phyloP scores from a whole-genome alignment of 768 basidiomycete genomes.

The Dacryopinax spathularia region DNA sequence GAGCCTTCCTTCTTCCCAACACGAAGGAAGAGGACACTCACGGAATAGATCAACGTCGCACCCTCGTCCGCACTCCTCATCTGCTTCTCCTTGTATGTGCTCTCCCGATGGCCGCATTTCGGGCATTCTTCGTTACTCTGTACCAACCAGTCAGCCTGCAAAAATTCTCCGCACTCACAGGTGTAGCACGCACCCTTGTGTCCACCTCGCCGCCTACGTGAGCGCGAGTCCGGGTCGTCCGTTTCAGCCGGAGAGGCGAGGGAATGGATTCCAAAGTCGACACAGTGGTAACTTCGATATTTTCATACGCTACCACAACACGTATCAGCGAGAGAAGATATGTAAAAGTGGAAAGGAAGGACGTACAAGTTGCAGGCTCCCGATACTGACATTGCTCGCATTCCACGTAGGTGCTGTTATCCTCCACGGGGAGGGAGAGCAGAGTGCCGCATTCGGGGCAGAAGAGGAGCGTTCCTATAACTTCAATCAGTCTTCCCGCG shows the following conservation, averaged over 20 bases:
- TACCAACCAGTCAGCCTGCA: too few species aligned
- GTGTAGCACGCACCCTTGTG: slow-evolving; percentile 38
- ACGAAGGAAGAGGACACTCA: slow-evolving; percentile 27
- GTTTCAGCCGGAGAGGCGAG: slow-evolving; percentile 67
- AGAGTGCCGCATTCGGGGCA: slow-evolving; percentile 88
- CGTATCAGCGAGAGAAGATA: background rate
- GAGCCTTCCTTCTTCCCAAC: background rate
- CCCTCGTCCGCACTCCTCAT: slow-evolving; percentile 88
- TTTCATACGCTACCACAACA: slow-evolving; percentile 61
- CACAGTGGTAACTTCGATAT: slow-evolving; percentile 73
- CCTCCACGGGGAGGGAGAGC: slow-evolving; percentile 66
- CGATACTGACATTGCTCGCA: slow-evolving; percentile 83
- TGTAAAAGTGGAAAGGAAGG: too few species aligned
- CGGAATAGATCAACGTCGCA: slow-evolving; percentile 87
- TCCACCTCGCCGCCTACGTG: slow-evolving; percentile 56
- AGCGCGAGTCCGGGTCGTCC: slow-evolving; percentile 74
- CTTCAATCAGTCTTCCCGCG: background rate
- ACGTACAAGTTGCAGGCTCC: slow-evolving; percentile 81
- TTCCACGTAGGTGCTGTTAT: slow-evolving; percentile 33
- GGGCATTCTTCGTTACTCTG: slow-evolving; percentile 90
- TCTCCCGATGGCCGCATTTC: slow-evolving; percentile 66
- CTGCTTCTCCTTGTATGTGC: slow-evolving; percentile 84
- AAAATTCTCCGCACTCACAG: too few species aligned
- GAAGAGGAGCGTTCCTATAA: slow-evolving; percentile 77
- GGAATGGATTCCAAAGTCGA: slow-evolving; percentile 94